Percentiles rank a stretch among this genome's conserved stretches.
Evolutionary conservation across 345 rosid species (phyloP).

Genomic region (Ceriops zippeliana): DNA sequence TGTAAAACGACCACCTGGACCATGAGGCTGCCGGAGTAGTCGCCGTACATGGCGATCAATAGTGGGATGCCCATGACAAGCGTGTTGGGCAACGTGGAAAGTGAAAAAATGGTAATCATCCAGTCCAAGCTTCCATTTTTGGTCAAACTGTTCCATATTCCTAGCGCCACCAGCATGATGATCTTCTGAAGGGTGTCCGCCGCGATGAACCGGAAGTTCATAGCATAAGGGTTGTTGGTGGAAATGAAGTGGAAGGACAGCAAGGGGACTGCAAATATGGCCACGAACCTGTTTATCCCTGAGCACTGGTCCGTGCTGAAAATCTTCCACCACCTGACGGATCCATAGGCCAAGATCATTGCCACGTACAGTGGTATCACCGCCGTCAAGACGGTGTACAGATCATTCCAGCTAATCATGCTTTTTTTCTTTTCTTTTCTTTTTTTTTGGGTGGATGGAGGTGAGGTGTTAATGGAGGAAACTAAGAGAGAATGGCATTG

Average conservation of each 20-base stretch:
- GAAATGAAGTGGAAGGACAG: constrained; percentile 28
- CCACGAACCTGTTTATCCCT: constrained; percentile 36
- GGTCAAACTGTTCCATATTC: constrained; percentile 15
- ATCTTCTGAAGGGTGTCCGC: constrained; percentile 40
- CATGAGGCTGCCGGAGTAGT: constrained; percentile 26
- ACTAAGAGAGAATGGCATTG: background rate
- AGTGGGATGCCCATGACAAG: constrained; percentile 36
- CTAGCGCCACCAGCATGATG: constrained; percentile 21
- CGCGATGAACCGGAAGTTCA: constrained; percentile 32
- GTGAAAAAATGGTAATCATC: constrained; percentile 30
- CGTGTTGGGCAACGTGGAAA: constrained; percentile 31
- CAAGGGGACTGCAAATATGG: constrained; percentile 32
- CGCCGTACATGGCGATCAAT: constrained; percentile 31
- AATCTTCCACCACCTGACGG: constrained; percentile 37
- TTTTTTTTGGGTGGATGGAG: too few species aligned
- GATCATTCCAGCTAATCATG: constrained; percentile 22
- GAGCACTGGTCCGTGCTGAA: constrained; percentile 37
- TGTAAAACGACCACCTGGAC: constrained; percentile 33
- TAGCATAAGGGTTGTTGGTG: constrained; percentile 23
- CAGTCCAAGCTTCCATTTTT: constrained; percentile 21
- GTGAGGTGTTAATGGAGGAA: too few species aligned
- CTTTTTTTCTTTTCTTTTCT: background rate
- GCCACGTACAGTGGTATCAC: constrained; percentile 32
- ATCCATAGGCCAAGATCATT: constrained; percentile 33
- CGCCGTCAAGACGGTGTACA: constrained; percentile 30